phyloP scores from a whole-genome alignment of 2,329 filamentous ascomycete genomes.

The Taxawa tesnikishii region DNA sequence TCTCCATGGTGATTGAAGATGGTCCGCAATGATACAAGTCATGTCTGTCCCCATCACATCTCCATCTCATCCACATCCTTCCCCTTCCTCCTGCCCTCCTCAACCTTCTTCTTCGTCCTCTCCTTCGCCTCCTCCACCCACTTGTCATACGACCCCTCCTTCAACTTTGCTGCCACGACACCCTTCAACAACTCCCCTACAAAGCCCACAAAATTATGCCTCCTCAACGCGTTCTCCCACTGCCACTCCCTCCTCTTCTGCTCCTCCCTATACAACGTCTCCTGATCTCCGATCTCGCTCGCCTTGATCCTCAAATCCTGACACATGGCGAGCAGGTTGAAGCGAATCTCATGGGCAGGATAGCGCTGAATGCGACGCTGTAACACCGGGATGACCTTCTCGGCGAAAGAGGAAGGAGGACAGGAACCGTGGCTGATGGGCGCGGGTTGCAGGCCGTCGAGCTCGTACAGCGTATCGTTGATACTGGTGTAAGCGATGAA shows the following conservation, averaged over 20 bases:
- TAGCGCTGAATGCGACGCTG: slow-evolving; percentile 76
- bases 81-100: slow-evolving; percentile 30
- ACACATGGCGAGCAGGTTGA: slow-evolving; percentile 91
- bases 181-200: slow-evolving; percentile 81
- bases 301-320: slow-evolving; percentile 68
- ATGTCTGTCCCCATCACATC: too few species aligned
- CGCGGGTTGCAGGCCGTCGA: slow-evolving; percentile 86
- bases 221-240: slow-evolving; percentile 85
- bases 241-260: slow-evolving; percentile 75
- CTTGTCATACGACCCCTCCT: slow-evolving; percentile 52
- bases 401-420: slow-evolving; percentile 56
- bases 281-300: slow-evolving; percentile 68
- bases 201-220: slow-evolving; percentile 95
- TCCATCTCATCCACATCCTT: slow-evolving; percentile 26
- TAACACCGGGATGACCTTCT: slow-evolving; percentile 75
- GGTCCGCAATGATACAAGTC: too few species aligned
- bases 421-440: slow-evolving; percentile 82
- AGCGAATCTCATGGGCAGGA: slow-evolving; percentile 76
- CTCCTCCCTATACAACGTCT: slow-evolving; percentile 67
- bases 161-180: slow-evolving; percentile 64
- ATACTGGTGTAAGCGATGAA: slow-evolving; percentile 91
- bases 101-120: slow-evolving; percentile 39
- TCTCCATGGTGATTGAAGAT: too few species aligned
- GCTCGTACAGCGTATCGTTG: slow-evolving; percentile 73
- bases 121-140: slow-evolving; percentile 61